Evolutionary conservation across 495 filamentous ascomycete genomes (phyloP), one percentile per base, ranked within the genome.

Genomic region (Bathelium albidoporum): DNA sequence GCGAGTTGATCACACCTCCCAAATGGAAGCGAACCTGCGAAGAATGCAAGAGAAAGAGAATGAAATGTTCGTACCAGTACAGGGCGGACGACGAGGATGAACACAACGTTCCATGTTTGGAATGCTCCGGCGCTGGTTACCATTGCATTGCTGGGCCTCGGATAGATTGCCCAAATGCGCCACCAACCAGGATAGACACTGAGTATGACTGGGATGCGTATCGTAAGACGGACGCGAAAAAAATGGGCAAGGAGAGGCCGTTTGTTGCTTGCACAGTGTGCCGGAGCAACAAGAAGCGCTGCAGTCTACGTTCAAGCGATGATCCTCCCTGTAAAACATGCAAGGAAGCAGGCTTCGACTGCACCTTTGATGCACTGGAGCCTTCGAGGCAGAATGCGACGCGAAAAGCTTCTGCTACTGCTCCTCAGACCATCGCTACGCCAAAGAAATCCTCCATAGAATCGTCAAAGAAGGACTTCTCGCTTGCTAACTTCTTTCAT

Each of bases 111-210:
- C 64, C 71, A 4, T 73, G 71, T 52, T 52, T 65, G 61, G 31
- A 65, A 2, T 73, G 71, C 55, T 55, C 24, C 2, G 45, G 60
- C 0, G 28, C 28, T n/a, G 71, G 71, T 7, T 39, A 53, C 22
- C 61, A 64, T 22, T 73, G 71, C 55, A 22, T 69, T 32, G 71
- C 71, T 22, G 71, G 71, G 9, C 69, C 71, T 14, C 39, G 36
- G 11, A 59, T 65, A 20, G 67, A 65, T 12, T 3, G 20, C 32
- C 24, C 49, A 62, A 65, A 4, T 53, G 62, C 16, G 29, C 60
- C 31, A 59, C 66, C 45, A 26, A 63, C 16, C 41, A 59, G 28
- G 58, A 66, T 53, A 0, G 49, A 55, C 24, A 12, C 29, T 1
- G 64, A 63, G 16, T 34, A 49, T 20, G 62, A 64, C 28, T 64